Evolutionary conservation across 2,329 filamentous ascomycete species (phyloP).

Genomic region (Aspergillus sp.): DNA sequence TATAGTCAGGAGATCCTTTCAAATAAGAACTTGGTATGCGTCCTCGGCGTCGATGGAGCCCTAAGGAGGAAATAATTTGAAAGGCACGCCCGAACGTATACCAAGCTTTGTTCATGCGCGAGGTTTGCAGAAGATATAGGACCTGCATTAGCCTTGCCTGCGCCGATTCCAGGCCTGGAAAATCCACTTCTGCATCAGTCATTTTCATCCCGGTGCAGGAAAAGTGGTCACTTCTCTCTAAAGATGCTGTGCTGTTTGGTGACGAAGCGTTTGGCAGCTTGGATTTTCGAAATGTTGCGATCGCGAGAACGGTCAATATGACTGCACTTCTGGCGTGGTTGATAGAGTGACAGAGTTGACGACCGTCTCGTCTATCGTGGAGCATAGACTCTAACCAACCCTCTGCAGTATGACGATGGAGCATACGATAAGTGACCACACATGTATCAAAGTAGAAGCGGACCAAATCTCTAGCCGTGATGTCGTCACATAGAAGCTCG

Average conservation of each 20-base stretch:
- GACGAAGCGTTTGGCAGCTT: neutral
- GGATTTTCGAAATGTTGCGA: constrained; percentile 47
- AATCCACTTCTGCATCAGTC: constrained; percentile 37
- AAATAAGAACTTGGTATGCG: constrained; percentile 13
- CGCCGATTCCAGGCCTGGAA: constrained; percentile 39
- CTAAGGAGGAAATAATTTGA: constrained; percentile 36
- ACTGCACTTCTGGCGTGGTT: constrained; percentile 45
- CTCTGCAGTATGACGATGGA: constrained; percentile 13
- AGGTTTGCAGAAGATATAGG: constrained; percentile 46
- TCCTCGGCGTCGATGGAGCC: constrained; percentile 19
- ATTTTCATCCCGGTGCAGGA: constrained; percentile 29
- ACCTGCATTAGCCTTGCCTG: constrained; percentile 46
- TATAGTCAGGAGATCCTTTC: constrained; percentile 21
- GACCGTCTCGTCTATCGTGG: constrained; percentile 1
- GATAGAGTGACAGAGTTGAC: constrained; percentile 37
- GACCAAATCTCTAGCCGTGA: constrained; percentile 1
- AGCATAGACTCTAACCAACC: constrained; percentile 12
- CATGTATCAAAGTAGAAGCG: constrained; percentile 15
- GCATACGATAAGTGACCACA: constrained; percentile 16
- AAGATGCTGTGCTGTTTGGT: neutral
- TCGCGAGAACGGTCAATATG: constrained; percentile 48
- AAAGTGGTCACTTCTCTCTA: constrained; percentile 9
- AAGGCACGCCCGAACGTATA: constrained; percentile 46
- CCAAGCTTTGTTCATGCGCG: constrained; percentile 51
- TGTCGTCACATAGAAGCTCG: constrained; percentile 17